Evolutionary conservation across 1,284 basidiomycete genomes (phyloP), one percentile per base, ranked within the genome.

Genomic region (Stygiomarasmius scandens): DNA sequence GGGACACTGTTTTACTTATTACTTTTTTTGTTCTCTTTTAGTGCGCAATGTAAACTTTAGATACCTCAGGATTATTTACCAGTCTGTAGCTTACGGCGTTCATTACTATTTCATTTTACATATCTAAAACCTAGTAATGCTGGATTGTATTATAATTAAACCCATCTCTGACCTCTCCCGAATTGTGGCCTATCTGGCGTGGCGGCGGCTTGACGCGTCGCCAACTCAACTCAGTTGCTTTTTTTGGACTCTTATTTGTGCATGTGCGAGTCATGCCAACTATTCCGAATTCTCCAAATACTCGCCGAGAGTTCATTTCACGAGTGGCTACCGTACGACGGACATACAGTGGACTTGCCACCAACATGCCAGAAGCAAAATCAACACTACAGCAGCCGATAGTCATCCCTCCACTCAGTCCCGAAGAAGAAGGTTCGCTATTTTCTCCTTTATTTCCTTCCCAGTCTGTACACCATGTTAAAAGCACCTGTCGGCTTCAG

Each of bases 401-500:
- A 3, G 24, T 48, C 36, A 68, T 85, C 9, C 76, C 82, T 8
- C 76, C 81, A 50, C 68, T 87, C 52, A 81, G 83, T 23, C 58
- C 76, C 23, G 87, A 90, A 62, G 86, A 90, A 75, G 88, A 90
- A 83, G 88, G 88, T 20, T 55, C 52, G 46, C 49, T 49, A 51
- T 36, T 38, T 52, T 36, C 55, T 41, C 49, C 27, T 50, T 27
- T 50, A 44, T 54, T 46, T 45, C 16, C 38, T 41, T 41, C 16
- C 38, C 16, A 19, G 38, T 19, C 11, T 5, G 38, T 41, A 8
- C 38, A 12, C 12, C 29, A 12, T 32, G 29, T 32, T 32, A 32
- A 32, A 12, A 32, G 29, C 5, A 12, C 29, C 12, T n/a, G n/a
- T n/a, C n/a, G n/a, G n/a, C 29, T 32, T 32, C 12, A 32, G 29